Percentiles rank a stretch among this genome's conserved stretches.
Evolutionary conservation across 345 rosid genomes (phyloP).

Genomic region (Brassica incana): DNA sequence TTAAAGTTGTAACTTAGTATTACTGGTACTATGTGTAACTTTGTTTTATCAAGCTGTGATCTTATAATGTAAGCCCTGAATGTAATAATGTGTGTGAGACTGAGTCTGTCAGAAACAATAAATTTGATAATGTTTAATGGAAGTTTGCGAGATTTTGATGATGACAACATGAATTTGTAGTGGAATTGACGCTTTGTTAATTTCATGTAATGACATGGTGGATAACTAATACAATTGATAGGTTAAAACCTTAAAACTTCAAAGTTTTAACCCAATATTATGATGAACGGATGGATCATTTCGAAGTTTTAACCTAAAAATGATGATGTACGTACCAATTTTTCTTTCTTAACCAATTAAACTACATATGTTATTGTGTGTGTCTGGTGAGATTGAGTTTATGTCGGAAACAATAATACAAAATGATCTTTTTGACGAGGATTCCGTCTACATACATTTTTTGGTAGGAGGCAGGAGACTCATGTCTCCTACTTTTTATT

Average conservation of each 20-base stretch:
- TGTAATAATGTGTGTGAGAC: conserved; percentile 5
- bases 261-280: background rate
- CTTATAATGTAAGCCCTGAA: background rate
- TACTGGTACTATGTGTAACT: background rate
- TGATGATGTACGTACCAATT: background rate
- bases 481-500: background rate
- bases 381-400: no score
- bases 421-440: no score
- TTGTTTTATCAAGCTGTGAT: background rate
- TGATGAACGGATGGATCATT: no score
- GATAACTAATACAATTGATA: no score
- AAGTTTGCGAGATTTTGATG: background rate
- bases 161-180: background rate
- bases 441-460: no score
- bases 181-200: background rate
- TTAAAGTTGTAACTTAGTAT: conserved; percentile 31
- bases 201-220: background rate
- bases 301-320: background rate
- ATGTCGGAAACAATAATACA: no score
- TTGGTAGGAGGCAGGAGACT: no score
- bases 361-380: background rate
- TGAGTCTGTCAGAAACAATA: conserved; percentile 1
- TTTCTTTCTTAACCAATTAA: background rate
- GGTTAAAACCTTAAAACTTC: no score
- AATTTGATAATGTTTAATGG: background rate